Evolutionary conservation across 306 rosid genomes (phyloP).

Genomic region (Prunus kanzakura): DNA sequence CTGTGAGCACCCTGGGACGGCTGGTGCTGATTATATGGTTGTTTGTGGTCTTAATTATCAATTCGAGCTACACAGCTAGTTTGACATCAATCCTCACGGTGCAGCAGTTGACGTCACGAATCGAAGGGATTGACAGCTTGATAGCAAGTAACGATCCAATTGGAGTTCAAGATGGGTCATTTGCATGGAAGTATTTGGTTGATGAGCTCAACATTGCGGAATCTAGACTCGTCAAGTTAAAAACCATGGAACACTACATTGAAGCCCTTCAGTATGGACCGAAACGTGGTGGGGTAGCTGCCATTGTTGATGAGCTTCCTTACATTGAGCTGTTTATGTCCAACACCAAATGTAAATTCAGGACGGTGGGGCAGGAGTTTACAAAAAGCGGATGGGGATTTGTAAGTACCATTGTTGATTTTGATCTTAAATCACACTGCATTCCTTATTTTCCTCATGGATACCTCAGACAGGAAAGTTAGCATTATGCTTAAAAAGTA

Average conservation of each 20-base stretch:
- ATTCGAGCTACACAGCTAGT: conserved; percentile 92
- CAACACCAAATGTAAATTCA: conserved; percentile 45
- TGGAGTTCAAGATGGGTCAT: conserved; percentile 85
- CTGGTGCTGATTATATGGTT: conserved; percentile 82
- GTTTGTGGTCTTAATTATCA: conserved; percentile 83
- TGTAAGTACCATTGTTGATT: conserved; percentile 46
- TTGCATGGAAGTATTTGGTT: conserved; percentile 49
- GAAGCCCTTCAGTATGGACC: conserved; percentile 65
- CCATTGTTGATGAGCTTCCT: conserved; percentile 86
- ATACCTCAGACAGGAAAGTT: not conserved
- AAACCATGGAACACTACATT: conserved; percentile 41
- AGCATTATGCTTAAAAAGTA: not conserved
- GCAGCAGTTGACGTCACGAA: conserved; percentile 63
- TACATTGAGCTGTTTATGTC: conserved; percentile 66
- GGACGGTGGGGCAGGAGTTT: conserved; percentile 81
- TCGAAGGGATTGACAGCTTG: conserved; percentile 77
- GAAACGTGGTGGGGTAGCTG: conserved; percentile 65
- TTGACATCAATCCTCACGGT: conserved; percentile 89
- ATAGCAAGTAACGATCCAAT: conserved; percentile 55
- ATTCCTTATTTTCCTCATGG: not conserved
- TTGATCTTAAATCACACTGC: not conserved
- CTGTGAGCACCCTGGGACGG: conserved; percentile 72
- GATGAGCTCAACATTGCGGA: conserved; percentile 65
- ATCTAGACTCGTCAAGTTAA: conserved; percentile 58
- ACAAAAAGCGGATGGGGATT: conserved; percentile 92